Evolutionary conservation across 78 protist genomes (phyloP), one percentile per base, ranked within the genome.

Genomic region (Pigoraptor vietnamica): DNA sequence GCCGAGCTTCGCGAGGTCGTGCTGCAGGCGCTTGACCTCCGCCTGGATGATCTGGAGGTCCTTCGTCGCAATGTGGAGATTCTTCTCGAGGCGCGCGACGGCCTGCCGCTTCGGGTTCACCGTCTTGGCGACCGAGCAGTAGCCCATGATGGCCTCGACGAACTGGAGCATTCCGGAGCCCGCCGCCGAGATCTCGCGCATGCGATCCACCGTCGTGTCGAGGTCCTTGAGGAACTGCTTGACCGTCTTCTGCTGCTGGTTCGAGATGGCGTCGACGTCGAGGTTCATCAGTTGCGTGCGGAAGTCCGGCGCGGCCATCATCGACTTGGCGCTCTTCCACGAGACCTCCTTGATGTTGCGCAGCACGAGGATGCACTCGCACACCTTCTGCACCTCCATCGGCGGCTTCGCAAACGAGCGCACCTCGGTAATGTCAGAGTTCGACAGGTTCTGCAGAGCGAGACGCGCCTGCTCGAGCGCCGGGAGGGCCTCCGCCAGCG

Each of bases 401-500:
- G 95, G 90, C 37, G 98, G 98, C 35, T 82, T 90, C 2, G 92
- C 92, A 88, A 94, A 95, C 1, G 95, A n/a, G 14, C 94, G 90
- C 2, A 97, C 38, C 94, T 97, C 98, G 35, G 83, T 84, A 39
- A 97, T 93, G 48, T 95, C 94, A 23, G 56, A 88, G 89, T 86
- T 56, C 29, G 83, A 19, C 24, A 97, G 87, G 37, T 88, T 79
- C 2, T 93, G 21, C 34, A 98, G 93, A 0, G 96, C 96, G 14
- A 39, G 48, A 1, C 38, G 92, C 24, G 99, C 99, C 0, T 29
- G 84, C 79, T 89, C 92, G 23, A 98, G 91, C 34, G 96, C 98
- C 6, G 99, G 99, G 38, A 92, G 2, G 2, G 98, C 98, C 84
- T 39, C 97, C n/a, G 37, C 97, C 2, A 97, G 96, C 81, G 88